Conservation (phyloP, 2,329 filamentous ascomycete species). For the Trichoderma sp. region DNA sequence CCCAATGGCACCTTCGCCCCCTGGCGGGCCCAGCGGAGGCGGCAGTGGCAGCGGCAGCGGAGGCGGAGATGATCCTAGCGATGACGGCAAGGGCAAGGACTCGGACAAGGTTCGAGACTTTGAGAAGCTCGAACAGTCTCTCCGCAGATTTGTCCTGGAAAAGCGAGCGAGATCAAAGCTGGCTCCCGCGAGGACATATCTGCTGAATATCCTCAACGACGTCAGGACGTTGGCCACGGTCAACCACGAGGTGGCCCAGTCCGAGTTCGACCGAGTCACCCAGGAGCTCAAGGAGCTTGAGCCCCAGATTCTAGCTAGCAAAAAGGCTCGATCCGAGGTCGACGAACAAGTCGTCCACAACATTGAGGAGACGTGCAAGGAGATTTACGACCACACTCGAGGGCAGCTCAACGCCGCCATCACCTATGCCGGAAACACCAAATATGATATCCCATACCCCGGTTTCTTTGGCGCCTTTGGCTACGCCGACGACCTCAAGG, state of each 20-base stretch:
- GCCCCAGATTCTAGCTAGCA: conserved; percentile 78
- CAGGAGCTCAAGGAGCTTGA: conserved; percentile 78
- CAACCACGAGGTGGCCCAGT: conserved; percentile 81
- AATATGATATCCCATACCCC: conserved; percentile 81
- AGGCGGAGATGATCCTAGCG: conserved; percentile 54
- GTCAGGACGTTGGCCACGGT: conserved; percentile 77
- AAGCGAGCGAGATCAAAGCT: conserved; percentile 94
- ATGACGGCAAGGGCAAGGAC: conserved; percentile 77
- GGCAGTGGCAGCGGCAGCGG: conserved; percentile 52
- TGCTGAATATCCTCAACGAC: conserved; percentile 89
- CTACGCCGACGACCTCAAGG: conserved; percentile 89
- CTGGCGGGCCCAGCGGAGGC: conserved; percentile 53
- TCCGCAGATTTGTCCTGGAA: conserved; percentile 90
- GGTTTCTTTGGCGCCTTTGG: conserved; percentile 82
- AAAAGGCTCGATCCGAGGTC: conserved; percentile 74
- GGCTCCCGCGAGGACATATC: conserved; percentile 90
- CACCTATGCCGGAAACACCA: conserved; percentile 64
- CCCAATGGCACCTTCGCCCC: conserved; percentile 62
- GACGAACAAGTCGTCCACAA: conserved; percentile 76
- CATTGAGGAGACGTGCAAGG: conserved; percentile 80
- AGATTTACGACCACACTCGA: conserved; percentile 82
- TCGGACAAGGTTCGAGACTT: conserved; percentile 88
- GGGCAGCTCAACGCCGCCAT: conserved; percentile 74
- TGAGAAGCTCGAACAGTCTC: conserved; percentile 79
- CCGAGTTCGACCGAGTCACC: conserved; percentile 79